phyloP scores from a whole-genome alignment of 2,329 filamentous ascomycete species.

The Pestalotiopsis sp. region DNA sequence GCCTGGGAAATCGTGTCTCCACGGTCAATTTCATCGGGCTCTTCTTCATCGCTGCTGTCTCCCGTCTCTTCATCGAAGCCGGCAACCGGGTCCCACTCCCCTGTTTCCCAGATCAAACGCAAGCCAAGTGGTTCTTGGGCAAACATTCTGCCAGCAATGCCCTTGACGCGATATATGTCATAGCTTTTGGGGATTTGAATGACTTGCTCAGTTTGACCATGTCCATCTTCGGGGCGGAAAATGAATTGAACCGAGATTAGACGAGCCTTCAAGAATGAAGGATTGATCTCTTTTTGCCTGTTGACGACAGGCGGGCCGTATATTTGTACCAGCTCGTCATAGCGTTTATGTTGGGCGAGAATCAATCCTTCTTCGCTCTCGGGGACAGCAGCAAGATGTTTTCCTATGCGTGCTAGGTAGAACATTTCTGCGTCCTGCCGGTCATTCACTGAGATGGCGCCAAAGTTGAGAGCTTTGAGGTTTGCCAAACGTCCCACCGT shows the following conservation, averaged over 20 bases:
- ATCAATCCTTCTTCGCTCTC: conserved; percentile 57
- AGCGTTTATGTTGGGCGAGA: conserved; percentile 69
- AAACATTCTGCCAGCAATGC: conserved; percentile 75
- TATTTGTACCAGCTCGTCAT: conserved; percentile 70
- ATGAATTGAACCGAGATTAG: conserved; percentile 67
- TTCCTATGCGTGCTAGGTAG: conserved; percentile 83
- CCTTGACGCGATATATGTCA: conserved; percentile 81
- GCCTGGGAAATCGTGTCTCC: conserved; percentile 23
- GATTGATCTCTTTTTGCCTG: conserved; percentile 63
- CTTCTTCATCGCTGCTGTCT: conserved; percentile 55
- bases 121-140: conserved; percentile 64
- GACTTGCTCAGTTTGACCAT: conserved; percentile 29
- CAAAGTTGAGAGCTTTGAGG: conserved; percentile 74
- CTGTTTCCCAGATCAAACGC: conserved; percentile 82
- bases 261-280: conserved; percentile 80
- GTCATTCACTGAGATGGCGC: conserved; percentile 70
- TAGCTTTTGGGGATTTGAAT: conserved; percentile 72
- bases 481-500: conserved; percentile 74
- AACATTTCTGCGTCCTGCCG: conserved; percentile 89
- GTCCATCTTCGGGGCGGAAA: conserved; percentile 19
- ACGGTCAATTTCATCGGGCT: conserved; percentile 18
- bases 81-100: conserved; percentile 82
- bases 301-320: conserved; percentile 73
- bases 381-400: conserved; percentile 67
- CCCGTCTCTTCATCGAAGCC: conserved; percentile 62